A percentile compares a stretch with the other conserved stretches of the same genome.
Evolutionary conservation across 345 rosid genomes (phyloP).

Genomic region (Clausena lansium): DNA sequence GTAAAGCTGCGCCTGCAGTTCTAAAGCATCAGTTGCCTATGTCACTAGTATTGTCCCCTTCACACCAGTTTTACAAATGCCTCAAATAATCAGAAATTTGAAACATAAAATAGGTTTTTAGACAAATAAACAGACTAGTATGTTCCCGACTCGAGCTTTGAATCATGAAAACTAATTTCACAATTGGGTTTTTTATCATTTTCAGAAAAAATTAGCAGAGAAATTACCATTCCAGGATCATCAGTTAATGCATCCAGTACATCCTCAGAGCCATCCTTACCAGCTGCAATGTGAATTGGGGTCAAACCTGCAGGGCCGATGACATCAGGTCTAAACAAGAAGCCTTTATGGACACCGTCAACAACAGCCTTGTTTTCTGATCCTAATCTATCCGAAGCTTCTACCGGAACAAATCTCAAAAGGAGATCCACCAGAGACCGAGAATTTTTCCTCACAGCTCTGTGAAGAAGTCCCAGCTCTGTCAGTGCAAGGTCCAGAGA

Average conservation of each 20-base stretch:
- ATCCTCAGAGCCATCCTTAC: constrained; percentile 95
- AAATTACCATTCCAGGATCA: constrained; percentile 83
- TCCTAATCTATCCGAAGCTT: constrained; percentile 21
- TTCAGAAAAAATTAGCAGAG: constrained; percentile 10
- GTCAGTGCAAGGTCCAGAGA: constrained; percentile 48
- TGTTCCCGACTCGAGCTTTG: constrained; percentile 9
- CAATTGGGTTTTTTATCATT: neutral
- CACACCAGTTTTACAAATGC: neutral
- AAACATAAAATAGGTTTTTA: neutral
- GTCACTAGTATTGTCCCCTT: neutral
- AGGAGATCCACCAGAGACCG: constrained; percentile 78
- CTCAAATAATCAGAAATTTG: neutral
- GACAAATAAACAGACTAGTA: neutral
- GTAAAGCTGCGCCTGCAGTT: neutral
- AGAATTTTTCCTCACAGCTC: constrained; percentile 91
- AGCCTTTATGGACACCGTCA: constrained; percentile 27
- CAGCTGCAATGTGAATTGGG: constrained; percentile 98
- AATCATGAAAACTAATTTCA: neutral
- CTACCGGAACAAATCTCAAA: constrained; percentile 61
- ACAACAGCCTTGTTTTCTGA: constrained; percentile 18
- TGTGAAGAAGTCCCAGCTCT: constrained; percentile 88
- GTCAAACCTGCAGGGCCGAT: constrained; percentile 96
- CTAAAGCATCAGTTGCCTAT: neutral
- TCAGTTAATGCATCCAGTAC: constrained; percentile 78
- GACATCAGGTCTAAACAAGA: constrained; percentile 79